Evolutionary conservation across 1,139 yeast species (phyloP).

Genomic region (Saccharomyces hybrid): DNA sequence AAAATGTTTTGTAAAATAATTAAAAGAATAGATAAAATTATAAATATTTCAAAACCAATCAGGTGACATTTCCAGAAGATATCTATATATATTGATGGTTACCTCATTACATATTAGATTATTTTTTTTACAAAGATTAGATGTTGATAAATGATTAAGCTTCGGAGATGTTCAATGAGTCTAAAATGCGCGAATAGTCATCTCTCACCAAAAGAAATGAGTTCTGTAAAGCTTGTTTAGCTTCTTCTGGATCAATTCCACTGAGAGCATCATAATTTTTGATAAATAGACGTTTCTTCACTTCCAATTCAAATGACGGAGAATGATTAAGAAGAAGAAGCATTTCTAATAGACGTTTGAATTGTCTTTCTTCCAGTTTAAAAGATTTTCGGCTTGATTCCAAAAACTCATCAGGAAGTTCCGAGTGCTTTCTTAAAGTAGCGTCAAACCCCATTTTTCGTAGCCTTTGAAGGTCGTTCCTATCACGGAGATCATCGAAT

Average conservation of each 20-base stretch:
- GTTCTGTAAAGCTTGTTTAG: slow-evolving; percentile 63
- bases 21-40: too few relatives aligned
- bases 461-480: slow-evolving; percentile 63
- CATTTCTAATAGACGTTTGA: slow-evolving; percentile 73
- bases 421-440: slow-evolving; percentile 14
- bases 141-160: background rate
- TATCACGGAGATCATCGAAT: slow-evolving; percentile 85
- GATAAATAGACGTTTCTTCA: slow-evolving; percentile 64
- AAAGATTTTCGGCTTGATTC: slow-evolving; percentile 31
- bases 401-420: slow-evolving; percentile 37
- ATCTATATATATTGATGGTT: too few relatives aligned
- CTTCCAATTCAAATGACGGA: slow-evolving; percentile 41
- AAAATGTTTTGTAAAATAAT: too few relatives aligned
- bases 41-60: too few relatives aligned
- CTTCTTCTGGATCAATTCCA: slow-evolving; percentile 52
- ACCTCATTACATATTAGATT: too few relatives aligned
- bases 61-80: too few relatives aligned
- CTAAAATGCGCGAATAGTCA: slow-evolving; percentile 48
- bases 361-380: slow-evolving; percentile 75
- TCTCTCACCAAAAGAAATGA: slow-evolving; percentile 63
- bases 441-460: slow-evolving; percentile 30
- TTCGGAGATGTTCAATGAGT: background rate
- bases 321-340: slow-evolving; percentile 42
- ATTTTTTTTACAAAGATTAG: background rate
- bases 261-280: slow-evolving; percentile 73